These are phyloP conservation scores for Actinomortierella ambigua DNA, from an alignment of 371 early-diverging fungal genomes.

Conservation along the genomic window DNA sequence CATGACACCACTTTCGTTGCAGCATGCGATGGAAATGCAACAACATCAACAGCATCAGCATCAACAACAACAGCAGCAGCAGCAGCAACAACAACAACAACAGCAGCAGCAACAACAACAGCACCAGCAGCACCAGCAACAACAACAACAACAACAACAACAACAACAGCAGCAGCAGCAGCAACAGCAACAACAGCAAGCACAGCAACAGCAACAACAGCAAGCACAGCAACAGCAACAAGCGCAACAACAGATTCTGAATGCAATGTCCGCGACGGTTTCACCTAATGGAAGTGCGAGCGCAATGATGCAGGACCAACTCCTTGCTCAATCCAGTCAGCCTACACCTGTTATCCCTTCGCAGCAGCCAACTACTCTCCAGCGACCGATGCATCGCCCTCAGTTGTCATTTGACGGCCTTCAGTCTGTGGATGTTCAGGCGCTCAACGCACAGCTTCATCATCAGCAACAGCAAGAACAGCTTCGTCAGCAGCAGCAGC, in stretches of 20 bases:
- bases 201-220: constrained; percentile 16
- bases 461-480: constrained; percentile 17
- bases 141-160: constrained; percentile 19
- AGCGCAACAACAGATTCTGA: constrained; percentile 10
- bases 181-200: constrained; percentile 10
- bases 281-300: too few species aligned
- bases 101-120: constrained; percentile 20
- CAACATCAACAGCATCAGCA: constrained; percentile 14
- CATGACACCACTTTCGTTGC: too few species aligned
- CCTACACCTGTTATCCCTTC: constrained; percentile 42
- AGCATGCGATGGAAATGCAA: too few species aligned
- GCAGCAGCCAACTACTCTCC: constrained; percentile 16
- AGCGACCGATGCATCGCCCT: constrained; percentile 22
- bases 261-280: too few species aligned
- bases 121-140: constrained; percentile 12
- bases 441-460: constrained; percentile 30
- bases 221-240: constrained; percentile 29
- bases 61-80: constrained; percentile 18
- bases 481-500: constrained; percentile 2
- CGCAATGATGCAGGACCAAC: constrained; percentile 30
- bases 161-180: constrained; percentile 25
- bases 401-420: constrained; percentile 33
- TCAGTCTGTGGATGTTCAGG: constrained; percentile 21
- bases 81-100: constrained; percentile 24
- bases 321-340: constrained; percentile 31